Evolutionary conservation across 345 rosid genomes (phyloP).

Genomic region (Arabis hirsuta): DNA sequence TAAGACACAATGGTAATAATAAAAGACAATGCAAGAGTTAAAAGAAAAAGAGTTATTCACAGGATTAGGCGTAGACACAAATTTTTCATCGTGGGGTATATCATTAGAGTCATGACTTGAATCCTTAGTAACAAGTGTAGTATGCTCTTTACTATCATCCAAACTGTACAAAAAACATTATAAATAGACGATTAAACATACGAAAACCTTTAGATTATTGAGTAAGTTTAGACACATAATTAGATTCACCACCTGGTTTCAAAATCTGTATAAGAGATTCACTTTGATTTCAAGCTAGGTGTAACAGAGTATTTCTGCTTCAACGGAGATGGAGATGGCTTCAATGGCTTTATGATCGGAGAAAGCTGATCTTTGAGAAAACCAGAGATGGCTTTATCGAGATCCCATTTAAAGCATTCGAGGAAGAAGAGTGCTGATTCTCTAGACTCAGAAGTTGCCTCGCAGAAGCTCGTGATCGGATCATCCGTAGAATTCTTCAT

Average conservation of each 20-base stretch:
- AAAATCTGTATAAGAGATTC: no score
- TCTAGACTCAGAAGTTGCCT: conserved; percentile 2
- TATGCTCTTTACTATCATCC: conserved; percentile 3
- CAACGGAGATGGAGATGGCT: conserved; percentile 8
- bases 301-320: conserved; percentile 2
- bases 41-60: no score
- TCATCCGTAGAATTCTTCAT: conserved; percentile 8
- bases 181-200: no score
- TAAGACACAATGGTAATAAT: neutral
- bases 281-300: neutral
- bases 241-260: no score
- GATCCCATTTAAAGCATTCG: conserved; percentile 24
- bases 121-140: neutral
- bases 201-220: no score
- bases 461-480: conserved; percentile 6
- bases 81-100: neutral
- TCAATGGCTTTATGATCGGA: neutral
- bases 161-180: neutral
- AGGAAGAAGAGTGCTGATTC: conserved; percentile 24
- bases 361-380: conserved; percentile 14
- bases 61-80: conserved; percentile 1
- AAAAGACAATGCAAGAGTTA: neutral
- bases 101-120: neutral
- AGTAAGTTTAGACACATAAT: no score
- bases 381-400: conserved; percentile 20